Percentiles rank a stretch among this genome's conserved stretches.
Evolutionary conservation across 257 asterid species (phyloP).

Genomic region (Verbascum thapsus): DNA sequence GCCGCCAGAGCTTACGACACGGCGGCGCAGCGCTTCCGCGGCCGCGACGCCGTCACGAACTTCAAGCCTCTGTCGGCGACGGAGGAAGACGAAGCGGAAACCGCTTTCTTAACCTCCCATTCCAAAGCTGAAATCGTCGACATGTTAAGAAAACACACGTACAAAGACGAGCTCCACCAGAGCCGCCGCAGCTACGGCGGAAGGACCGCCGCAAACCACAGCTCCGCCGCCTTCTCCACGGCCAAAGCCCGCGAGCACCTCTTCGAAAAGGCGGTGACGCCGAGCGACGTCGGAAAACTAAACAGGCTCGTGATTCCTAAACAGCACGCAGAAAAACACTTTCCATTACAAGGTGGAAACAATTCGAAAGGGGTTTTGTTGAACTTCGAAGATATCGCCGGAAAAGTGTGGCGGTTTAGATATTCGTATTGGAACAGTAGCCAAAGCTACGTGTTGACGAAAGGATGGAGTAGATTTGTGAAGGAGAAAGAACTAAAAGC

Average conservation of each 20-base stretch:
- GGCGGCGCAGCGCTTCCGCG: slow-evolving; percentile 76
- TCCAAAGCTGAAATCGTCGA: slow-evolving; percentile 69
- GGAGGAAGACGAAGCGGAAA: slow-evolving; percentile 35
- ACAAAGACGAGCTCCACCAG: slow-evolving; percentile 64
- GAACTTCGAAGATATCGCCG: slow-evolving; percentile 57
- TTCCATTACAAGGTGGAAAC: slow-evolving; percentile 49
- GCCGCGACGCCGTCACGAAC: slow-evolving; percentile 65
- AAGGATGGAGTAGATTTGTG: slow-evolving; percentile 77
- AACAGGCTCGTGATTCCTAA: slow-evolving; percentile 45
- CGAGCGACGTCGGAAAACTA: slow-evolving; percentile 49
- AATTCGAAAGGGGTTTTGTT: slow-evolving; percentile 49
- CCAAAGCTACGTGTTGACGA: slow-evolving; percentile 69
- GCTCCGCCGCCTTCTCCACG: slow-evolving; percentile 3
- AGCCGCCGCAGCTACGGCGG: slow-evolving; percentile 34
- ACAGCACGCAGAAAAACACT: slow-evolving; percentile 51
- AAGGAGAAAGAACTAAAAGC: slow-evolving; percentile 62
- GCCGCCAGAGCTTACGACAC: slow-evolving; percentile 68
- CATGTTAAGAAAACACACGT: slow-evolving; percentile 68
- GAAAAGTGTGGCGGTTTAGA: slow-evolving; percentile 69
- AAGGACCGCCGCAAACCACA: slow-evolving; percentile 6
- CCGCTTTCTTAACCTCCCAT: slow-evolving; percentile 45
- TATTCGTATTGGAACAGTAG: slow-evolving; percentile 77
- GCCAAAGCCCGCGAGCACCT: slow-evolving; percentile 42
- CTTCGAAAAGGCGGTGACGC: slow-evolving; percentile 47
- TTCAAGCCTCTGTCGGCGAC: slow-evolving; percentile 49